These are phyloP conservation scores for Taphrina betulina DNA, from an alignment of 1,139 yeast genomes.

Conservation along the genomic window DNA sequence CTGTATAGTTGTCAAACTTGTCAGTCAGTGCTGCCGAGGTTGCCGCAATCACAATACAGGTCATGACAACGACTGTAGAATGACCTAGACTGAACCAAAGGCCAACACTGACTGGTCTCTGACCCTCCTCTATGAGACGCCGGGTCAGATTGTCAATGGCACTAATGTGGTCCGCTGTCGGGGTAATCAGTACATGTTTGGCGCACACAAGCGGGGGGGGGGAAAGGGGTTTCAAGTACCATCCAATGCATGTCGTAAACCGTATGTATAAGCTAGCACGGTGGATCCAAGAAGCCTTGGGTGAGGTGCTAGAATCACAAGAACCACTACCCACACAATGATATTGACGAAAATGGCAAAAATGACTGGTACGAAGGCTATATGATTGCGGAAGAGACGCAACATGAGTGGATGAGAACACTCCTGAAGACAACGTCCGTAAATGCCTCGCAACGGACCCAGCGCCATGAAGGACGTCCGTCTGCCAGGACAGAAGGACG, in stretches of 20 bases:
- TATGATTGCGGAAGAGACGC: neutral
- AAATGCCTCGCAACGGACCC: too few relatives aligned
- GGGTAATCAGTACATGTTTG: too few relatives aligned
- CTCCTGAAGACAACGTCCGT: too few relatives aligned
- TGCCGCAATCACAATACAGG: slow-evolving; percentile 33
- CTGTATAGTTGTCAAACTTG: slow-evolving; percentile 16
- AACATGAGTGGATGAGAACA: too few relatives aligned
- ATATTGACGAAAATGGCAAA: slow-evolving; percentile 16
- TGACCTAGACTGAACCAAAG: slow-evolving; percentile 33
- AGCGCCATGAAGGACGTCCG: too few relatives aligned
- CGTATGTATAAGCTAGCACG: slow-evolving; percentile 29
- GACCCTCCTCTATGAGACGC: slow-evolving; percentile 30
- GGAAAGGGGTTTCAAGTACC: slow-evolving; percentile 11
- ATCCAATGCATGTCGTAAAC: slow-evolving; percentile 34
- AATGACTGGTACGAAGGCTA: slow-evolving; percentile 23
- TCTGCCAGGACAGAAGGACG: too few relatives aligned
- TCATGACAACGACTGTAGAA: slow-evolving; percentile 33
- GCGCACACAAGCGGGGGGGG: too few relatives aligned
- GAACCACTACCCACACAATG: slow-evolving; percentile 27
- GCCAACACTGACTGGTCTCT: slow-evolving; percentile 31
- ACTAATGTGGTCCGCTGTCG: too few relatives aligned
- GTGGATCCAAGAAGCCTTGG: slow-evolving; percentile 22
- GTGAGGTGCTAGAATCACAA: slow-evolving; percentile 7
- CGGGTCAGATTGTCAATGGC: slow-evolving; percentile 35
- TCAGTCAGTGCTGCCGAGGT: slow-evolving; percentile 33